Conservation (phyloP, 495 filamentous ascomycete species). For the Hypomontagnella submonticulosa region DNA sequence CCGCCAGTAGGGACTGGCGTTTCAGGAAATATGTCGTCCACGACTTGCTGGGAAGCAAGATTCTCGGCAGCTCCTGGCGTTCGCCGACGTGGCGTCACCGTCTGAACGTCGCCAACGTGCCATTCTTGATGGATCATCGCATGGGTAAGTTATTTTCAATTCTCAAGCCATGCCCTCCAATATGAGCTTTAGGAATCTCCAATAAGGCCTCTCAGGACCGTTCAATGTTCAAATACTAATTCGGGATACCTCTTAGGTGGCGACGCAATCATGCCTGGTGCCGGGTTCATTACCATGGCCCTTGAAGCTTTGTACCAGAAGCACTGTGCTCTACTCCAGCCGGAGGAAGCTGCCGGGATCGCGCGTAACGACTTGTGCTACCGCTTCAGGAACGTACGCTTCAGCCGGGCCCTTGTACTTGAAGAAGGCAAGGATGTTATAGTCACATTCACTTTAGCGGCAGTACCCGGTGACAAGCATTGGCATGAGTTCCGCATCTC, state of each 20-base stretch:
- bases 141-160: conserved; percentile 31
- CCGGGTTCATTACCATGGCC: conserved; percentile 54
- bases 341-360: background rate
- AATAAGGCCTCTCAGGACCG: too few species aligned
- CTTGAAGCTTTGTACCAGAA: conserved; percentile 52
- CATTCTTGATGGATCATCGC: conserved; percentile 54
- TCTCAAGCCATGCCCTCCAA: background rate
- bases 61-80: conserved; percentile 24
- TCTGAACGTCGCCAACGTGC: conserved; percentile 44
- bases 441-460: background rate
- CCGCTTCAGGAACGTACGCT: conserved; percentile 46
- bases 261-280: conserved; percentile 42
- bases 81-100: conserved; percentile 46
- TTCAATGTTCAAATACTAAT: background rate
- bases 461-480: background rate
- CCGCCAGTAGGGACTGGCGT: conserved; percentile 41
- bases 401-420: conserved; percentile 31
- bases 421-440: conserved; percentile 19
- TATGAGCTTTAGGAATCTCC: too few species aligned
- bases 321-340: background rate
- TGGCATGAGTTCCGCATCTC: conserved; percentile 17
- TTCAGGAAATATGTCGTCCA: conserved; percentile 40
- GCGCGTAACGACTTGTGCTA: conserved; percentile 28
- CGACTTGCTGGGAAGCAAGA: conserved; percentile 29
- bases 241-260: background rate